Conservation (phyloP, 2,329 filamentous ascomycete genomes). For the Passalora sequoiae region DNA sequence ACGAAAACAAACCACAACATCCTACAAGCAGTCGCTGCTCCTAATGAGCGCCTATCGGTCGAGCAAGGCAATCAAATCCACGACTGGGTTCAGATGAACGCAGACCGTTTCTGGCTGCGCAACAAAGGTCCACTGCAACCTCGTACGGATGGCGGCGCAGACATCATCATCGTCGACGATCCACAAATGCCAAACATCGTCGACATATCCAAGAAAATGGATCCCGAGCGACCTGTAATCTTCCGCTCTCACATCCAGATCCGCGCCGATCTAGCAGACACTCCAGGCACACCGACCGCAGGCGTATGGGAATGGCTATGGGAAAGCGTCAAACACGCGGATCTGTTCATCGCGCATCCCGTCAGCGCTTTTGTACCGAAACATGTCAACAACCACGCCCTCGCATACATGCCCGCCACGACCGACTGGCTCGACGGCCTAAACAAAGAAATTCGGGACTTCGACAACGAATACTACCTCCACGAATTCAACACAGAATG, state of each 20-base stretch:
- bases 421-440: slow-evolving; percentile 81
- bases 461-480: slow-evolving; percentile 68
- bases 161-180: slow-evolving; percentile 74
- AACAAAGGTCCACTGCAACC: slow-evolving; percentile 62
- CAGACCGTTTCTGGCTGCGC: slow-evolving; percentile 67
- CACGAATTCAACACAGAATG: slow-evolving; percentile 65
- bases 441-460: slow-evolving; percentile 67
- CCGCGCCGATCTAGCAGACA: slow-evolving; percentile 60
- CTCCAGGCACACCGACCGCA: slow-evolving; percentile 60
- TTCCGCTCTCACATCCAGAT: slow-evolving; percentile 83
- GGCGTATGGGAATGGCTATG: slow-evolving; percentile 74
- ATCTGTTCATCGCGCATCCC: slow-evolving; percentile 78
- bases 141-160: slow-evolving; percentile 64
- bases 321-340: slow-evolving; percentile 63
- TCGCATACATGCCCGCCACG: slow-evolving; percentile 72
- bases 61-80: slow-evolving; percentile 60
- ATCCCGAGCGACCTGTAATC: slow-evolving; percentile 69
- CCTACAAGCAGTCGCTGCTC: slow-evolving; percentile 68
- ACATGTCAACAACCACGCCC: slow-evolving; percentile 59
- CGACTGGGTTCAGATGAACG: slow-evolving; percentile 69
- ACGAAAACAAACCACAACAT: slow-evolving; percentile 89
- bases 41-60: slow-evolving; percentile 58
- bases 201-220: slow-evolving; percentile 64
- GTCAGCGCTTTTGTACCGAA: slow-evolving; percentile 69
- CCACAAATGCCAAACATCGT: slow-evolving; percentile 80